A percentile compares a stretch with the other conserved stretches of the same genome.
phyloP scores from a whole-genome alignment of 2,329 filamentous ascomycete genomes.

The Penicillium sp. region DNA sequence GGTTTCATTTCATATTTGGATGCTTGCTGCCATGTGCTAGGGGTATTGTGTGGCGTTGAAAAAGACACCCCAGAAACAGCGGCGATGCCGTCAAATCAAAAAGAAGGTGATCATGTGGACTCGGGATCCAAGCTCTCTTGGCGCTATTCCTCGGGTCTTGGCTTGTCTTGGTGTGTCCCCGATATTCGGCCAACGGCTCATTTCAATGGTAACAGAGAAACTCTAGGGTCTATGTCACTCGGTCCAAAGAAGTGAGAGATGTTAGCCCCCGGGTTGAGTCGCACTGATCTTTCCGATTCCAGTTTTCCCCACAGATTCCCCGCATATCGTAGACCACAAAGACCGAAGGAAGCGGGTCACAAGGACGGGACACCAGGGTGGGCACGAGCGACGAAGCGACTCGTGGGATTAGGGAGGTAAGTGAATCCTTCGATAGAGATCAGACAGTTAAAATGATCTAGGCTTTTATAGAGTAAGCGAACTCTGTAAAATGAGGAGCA shows the following conservation, averaged over 20 bases:
- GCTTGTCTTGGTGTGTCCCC: neutral
- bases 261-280: neutral
- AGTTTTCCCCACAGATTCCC: neutral
- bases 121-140: constrained; percentile 5
- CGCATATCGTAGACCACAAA: neutral
- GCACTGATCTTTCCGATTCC: neutral
- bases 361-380: neutral
- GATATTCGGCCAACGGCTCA: neutral
- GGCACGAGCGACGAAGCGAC: neutral
- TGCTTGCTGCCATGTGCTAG: neutral
- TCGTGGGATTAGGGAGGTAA: neutral
- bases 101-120: neutral
- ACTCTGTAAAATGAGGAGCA: neutral
- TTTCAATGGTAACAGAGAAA: neutral
- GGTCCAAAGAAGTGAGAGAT: neutral
- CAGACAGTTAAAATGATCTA: neutral
- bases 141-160: neutral
- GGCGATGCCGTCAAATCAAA: constrained; percentile 2
- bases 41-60: neutral
- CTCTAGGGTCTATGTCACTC: neutral
- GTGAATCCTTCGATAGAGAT: neutral
- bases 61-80: neutral
- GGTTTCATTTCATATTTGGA: neutral
- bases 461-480: neutral
- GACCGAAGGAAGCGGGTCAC: neutral